Evolutionary conservation across 108 stramenopile species (phyloP), one percentile per base, ranked within the genome.

Genomic region (Asterionellopsis glacialis): DNA sequence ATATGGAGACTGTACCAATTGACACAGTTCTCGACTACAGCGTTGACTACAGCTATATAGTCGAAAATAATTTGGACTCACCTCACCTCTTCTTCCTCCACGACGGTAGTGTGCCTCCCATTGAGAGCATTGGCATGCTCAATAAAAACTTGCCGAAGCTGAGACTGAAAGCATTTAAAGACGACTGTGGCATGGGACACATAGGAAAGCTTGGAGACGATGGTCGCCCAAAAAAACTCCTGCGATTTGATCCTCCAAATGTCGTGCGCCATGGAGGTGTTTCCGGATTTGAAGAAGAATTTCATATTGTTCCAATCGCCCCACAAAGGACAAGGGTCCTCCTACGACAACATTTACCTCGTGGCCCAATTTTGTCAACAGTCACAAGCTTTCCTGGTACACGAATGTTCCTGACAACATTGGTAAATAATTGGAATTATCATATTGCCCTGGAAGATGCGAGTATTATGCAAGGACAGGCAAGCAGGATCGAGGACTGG

Each of bases 361-460:
- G 64, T 28, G 69, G 69, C 9, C 69, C 69, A 0, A 70, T 70
- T 27, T 51, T 70, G 39, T 47, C 62, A 5, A 70, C 69, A 13
- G 23, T 70, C 1, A 55, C 53, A 24, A 13, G 39, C 12, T 1
- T 70, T 48, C 69, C 69, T 28, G 55, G 55, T 19, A 47, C 53
- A 38, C 27, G 14, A 14, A 43, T 40, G 19, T 55, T 64, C 41
- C 14, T 70, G 27, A 55, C 54, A 12, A 2, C 11, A 14, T 43
- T 70, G 11, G 69, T 70, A 3, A 70, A 70, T 55, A 64, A 64
- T 39, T 70, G 69, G 69, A 70, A 70, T 56, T 58, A 64, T 64
- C 63, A 64, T 39, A 70, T 70, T 26, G 69, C 43, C n/a, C 52
- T 70, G 0, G 69, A 70, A 41, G 69, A 70, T 49, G 59, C 52